Base-by-base conservation (phyloP, 192 early-diverging fungal species). In the Podila verticillata region DNA sequence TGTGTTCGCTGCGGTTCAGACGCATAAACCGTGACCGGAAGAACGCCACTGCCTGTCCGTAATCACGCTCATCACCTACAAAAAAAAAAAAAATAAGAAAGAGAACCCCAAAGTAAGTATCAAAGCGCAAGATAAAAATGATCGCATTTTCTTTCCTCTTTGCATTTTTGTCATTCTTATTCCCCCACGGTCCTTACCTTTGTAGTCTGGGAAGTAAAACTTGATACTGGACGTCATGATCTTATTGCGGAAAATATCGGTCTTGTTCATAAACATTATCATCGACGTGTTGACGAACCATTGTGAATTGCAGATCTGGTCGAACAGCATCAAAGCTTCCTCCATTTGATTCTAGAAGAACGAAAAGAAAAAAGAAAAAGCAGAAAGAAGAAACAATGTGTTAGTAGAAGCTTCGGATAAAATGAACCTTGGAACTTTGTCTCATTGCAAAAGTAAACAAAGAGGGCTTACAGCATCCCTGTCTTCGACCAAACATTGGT, bases 201-300 rank as follows among this genome's bases (percentile, higher is more conserved):
- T 66, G 35, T 86, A 90, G 57, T 90, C 89, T 12, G 89, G 84
- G 62, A 90, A 90, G 17, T 84, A 90, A 22, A 61, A 51, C 28
- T 66, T 82, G 29, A 90, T 84, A 19, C 82, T 81, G 2, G 89
- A 84, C 28, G 70, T 60, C 29, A 62, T 6, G 24, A 90, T 87
- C 66, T 90, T 90, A 34, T 73, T 54, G 63, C 85, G 75, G 57
- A 90, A 90, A 20, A 90, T 87, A 60, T 90, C 89, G 7, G 88
- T 90, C 75, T 90, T 90, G 79, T 90, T 90, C 62, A 90, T 57
- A 49, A 90, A 89, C 24, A 90, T 49, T 48, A 90, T 90, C 79
- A 90, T 89, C 10, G 87, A 85, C 6, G 89, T 90, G 32, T 87
- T 83, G 22, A 83, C 79, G 68, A 90, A 90, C 88, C 88, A 89